These are phyloP conservation scores for Tylopilus rubrobrunneus DNA, from an alignment of 768 basidiomycete genomes.

Conservation along the genomic window DNA sequence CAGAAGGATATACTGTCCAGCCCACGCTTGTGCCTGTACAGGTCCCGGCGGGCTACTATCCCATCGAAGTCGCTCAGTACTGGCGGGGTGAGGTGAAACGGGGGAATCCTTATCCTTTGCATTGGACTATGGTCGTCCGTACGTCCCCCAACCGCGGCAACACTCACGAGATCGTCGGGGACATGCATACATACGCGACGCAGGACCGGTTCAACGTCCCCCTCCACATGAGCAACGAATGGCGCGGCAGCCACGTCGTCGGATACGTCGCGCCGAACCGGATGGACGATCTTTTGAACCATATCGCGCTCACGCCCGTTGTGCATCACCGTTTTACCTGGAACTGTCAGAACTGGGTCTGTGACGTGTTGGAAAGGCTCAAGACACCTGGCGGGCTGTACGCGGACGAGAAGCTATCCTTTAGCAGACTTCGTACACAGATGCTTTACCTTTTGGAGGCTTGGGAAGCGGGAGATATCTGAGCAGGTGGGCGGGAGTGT, in stretches of 20 bases:
- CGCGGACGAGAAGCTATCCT: slow-evolving; percentile 12
- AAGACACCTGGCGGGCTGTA: slow-evolving; percentile 8
- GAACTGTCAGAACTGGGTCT: slow-evolving; percentile 30
- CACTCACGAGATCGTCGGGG: slow-evolving; percentile 27
- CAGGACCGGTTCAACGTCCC: slow-evolving; percentile 15
- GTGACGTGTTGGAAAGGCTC: slow-evolving; percentile 19
- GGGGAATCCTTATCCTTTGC: slow-evolving; percentile 17
- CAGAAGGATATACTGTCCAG: neutral
- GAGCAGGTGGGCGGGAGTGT: neutral
- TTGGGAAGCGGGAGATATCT: slow-evolving; percentile 19
- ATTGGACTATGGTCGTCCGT: slow-evolving; percentile 28
- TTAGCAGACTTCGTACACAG: slow-evolving; percentile 22
- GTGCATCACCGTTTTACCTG: slow-evolving; percentile 13
- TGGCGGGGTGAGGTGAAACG: slow-evolving; percentile 24
- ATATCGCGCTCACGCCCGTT: slow-evolving; percentile 20
- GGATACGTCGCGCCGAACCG: slow-evolving; percentile 18
- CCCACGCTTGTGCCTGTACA: slow-evolving; percentile 13
- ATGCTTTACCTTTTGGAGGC: slow-evolving; percentile 29
- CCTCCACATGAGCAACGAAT: slow-evolving; percentile 8
- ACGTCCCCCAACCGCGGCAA: slow-evolving; percentile 20
- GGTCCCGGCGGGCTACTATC: slow-evolving; percentile 13
- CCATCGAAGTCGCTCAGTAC: slow-evolving; percentile 28
- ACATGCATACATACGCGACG: slow-evolving; percentile 20
- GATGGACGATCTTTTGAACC: slow-evolving; percentile 15
- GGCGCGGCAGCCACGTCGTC: slow-evolving; percentile 26